Evolutionary conservation across 2,329 filamentous ascomycete genomes (phyloP).

Genomic region (Aspergillus texensis): DNA sequence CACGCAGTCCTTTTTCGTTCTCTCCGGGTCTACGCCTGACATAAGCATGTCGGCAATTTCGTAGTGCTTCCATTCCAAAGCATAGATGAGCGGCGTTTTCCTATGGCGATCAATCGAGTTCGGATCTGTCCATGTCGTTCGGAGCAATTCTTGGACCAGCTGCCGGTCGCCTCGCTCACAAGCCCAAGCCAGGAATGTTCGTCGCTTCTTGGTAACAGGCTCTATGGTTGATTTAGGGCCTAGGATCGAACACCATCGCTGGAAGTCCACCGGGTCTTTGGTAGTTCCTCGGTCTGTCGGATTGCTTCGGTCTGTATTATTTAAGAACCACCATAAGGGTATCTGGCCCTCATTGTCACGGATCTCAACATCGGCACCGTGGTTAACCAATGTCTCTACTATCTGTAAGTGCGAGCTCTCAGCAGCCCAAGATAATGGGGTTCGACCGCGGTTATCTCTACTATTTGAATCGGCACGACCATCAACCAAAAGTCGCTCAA

Average conservation of each 20-base stretch:
- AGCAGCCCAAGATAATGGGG: slow-evolving; percentile 16
- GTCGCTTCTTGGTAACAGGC: slow-evolving; percentile 18
- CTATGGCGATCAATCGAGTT: slow-evolving; percentile 19
- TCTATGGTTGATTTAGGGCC: slow-evolving; percentile 12
- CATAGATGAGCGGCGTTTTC: slow-evolving; percentile 20
- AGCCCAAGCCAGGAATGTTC: slow-evolving; percentile 21
- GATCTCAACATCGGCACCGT: slow-evolving; percentile 15
- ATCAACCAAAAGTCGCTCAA: no score
- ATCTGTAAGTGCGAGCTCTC: slow-evolving; percentile 14
- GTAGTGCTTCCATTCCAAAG: slow-evolving; percentile 20
- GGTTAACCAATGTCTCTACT: slow-evolving; percentile 3
- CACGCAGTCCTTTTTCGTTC: slow-evolving; percentile 12
- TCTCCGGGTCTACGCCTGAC: background rate
- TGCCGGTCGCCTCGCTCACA: slow-evolving; percentile 15
- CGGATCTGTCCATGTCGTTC: slow-evolving; percentile 18
- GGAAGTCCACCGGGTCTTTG: slow-evolving; percentile 1
- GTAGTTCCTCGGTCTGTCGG: background rate
- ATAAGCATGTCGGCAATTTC: slow-evolving; percentile 17
- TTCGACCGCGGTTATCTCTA: slow-evolving; percentile 11
- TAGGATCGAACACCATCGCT: slow-evolving; percentile 11
- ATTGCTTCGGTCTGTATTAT: background rate
- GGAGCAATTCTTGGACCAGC: slow-evolving; percentile 12
- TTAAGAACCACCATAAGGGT: slow-evolving; percentile 20
- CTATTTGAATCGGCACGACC: no score
- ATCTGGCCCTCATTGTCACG: slow-evolving; percentile 18